These are phyloP conservation scores for Byssochlamys sp. DNA, from an alignment of 2,329 filamentous ascomycete genomes.

Conservation along the genomic window DNA sequence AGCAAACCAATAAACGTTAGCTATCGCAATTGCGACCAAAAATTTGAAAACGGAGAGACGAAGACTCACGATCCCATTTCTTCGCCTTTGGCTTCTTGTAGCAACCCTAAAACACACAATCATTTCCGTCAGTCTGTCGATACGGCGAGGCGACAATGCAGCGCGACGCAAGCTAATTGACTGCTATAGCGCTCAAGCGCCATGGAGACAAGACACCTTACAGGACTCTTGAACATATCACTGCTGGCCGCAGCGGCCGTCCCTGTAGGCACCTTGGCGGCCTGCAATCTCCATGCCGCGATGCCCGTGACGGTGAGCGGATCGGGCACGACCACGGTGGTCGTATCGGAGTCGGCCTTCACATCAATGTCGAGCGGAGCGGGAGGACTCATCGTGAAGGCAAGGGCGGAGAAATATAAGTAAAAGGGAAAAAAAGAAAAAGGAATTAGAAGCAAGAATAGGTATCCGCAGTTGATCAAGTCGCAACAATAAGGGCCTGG, in stretches of 20 bases:
- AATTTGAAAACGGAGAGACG: neutral
- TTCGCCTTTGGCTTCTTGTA: slow-evolving; percentile 64
- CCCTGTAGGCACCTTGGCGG: slow-evolving; percentile 57
- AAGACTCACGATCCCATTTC: slow-evolving; percentile 68
- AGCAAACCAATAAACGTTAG: neutral
- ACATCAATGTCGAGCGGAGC: slow-evolving; percentile 21
- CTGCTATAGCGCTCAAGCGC: too few relatives aligned
- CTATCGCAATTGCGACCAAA: neutral
- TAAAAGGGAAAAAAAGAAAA: too few relatives aligned
- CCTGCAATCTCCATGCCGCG: slow-evolving; percentile 58
- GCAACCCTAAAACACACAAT: slow-evolving; percentile 21
- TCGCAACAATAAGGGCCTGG: too few relatives aligned
- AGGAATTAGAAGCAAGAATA: neutral
- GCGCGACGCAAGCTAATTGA: too few relatives aligned
- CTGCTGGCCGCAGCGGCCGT: slow-evolving; percentile 68
- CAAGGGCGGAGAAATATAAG: too few relatives aligned
- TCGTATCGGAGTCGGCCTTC: slow-evolving; percentile 27
- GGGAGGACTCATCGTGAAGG: slow-evolving; percentile 19
- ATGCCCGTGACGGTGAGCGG: slow-evolving; percentile 58
- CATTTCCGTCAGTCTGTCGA: neutral
- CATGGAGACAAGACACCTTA: slow-evolving; percentile 28
- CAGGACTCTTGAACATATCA: slow-evolving; percentile 71
- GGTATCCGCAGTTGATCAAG: too few relatives aligned
- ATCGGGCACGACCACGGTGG: slow-evolving; percentile 26
- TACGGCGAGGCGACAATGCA: neutral